phyloP scores from a whole-genome alignment of 768 basidiomycete species.

The Tulasnella sp. region DNA sequence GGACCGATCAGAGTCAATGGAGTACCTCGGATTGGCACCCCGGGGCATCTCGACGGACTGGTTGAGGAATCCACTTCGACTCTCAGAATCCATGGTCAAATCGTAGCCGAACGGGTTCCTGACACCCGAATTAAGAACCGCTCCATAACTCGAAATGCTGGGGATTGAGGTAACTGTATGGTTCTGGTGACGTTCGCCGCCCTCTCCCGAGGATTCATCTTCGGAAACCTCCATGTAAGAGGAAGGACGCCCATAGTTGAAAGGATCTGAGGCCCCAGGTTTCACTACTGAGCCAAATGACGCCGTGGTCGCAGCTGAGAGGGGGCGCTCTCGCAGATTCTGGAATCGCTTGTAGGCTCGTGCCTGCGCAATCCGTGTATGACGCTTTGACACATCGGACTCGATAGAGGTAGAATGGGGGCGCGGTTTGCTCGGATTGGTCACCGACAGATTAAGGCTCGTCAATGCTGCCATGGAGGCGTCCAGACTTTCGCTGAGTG shows the following conservation, averaged over 20 bases:
- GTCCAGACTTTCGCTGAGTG: constrained; percentile 18
- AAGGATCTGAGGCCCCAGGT: not conserved
- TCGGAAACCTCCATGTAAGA: not conserved
- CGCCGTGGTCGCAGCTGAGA: not conserved
- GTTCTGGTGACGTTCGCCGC: constrained; percentile 2
- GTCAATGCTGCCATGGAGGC: constrained; percentile 21
- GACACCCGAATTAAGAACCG: constrained; percentile 52
- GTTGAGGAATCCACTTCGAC: constrained; percentile 48
- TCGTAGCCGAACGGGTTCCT: constrained; percentile 71
- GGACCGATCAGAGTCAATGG: constrained; percentile 67
- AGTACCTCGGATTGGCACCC: constrained; percentile 35
- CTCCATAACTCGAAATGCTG: constrained; percentile 72
- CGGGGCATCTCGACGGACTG: constrained; percentile 37
- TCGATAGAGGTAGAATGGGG: not conserved
- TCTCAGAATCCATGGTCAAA: constrained; percentile 56
- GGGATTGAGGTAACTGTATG: constrained; percentile 53
- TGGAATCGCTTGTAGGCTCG: not conserved
- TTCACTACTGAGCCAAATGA: constrained; percentile 7
- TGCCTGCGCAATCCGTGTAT: constrained; percentile 10
- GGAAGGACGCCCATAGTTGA: not conserved
- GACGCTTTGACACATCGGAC: constrained; percentile 13
- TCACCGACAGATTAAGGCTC: constrained; percentile 12
- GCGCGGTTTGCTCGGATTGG: not conserved
- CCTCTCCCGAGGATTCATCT: not conserved
- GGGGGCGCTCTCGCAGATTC: not conserved